Evolutionary conservation across 257 asterid species (phyloP), one percentile per base, ranked within the genome.

Genomic region (Anisodus acutangulus): DNA sequence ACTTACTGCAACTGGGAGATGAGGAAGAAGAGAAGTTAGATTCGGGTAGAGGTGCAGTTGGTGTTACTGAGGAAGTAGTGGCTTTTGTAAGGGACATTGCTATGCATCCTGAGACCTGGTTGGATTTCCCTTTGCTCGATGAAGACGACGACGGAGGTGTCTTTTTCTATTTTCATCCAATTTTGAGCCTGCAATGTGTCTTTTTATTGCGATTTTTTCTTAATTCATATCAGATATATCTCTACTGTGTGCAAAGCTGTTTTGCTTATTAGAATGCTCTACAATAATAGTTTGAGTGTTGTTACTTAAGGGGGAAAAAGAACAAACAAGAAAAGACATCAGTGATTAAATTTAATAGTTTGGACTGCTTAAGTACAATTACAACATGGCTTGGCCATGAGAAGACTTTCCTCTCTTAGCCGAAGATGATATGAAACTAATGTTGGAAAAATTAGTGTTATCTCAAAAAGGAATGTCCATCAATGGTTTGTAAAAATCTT

Each of bases 51-150:
- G 95, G 93, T 66, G 93, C 89, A n/a, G 89, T 95, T 49, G 99
- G 99, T 49, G 95, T 93, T 83, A 95, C 94, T 39, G 94, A 92
- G 86, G 97, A 97, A 82, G 98, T 92, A 79, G 93, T 93, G 87
- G 91, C 90, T 45, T 97, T 95, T 82, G 97, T 89, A 0, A 91
- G 95, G 69, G 96, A 97, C 57, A 88, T 97, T 39, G 91, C 98
- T 54, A 85, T 91, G 94, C 98, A 95, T 90, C 98, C 97, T 0
- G 97, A 93, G 90, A 95, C 98, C 49, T 97, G 99, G 99, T 84
- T 95, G 89, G 94, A 95, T 89, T 97, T 97, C 80, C 98, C 98
- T 19, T 84, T 95, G 47, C 90, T 91, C 45, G 91, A 91, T 9
- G 88, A 83, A 78, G 93, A 69, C 31, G 93, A 84, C 41, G 93